A percentile compares a stretch with the other conserved stretches of the same genome.
Evolutionary conservation across 192 early-diverging fungal species (phyloP).

Genomic region (Mortierella antarctica): DNA sequence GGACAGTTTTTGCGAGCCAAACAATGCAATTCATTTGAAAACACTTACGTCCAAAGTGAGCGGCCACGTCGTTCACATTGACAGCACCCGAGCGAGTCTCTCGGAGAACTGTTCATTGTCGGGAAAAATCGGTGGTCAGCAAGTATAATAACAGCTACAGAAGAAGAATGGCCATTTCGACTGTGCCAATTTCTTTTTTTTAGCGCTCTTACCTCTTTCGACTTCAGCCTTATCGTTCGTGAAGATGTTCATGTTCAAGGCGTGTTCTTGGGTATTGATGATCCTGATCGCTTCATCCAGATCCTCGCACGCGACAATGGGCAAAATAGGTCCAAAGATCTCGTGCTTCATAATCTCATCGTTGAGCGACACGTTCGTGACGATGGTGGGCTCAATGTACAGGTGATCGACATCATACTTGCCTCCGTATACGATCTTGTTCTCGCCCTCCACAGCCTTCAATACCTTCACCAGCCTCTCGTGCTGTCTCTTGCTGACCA

Average conservation of each 20-base stretch:
- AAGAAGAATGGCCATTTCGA: not conserved
- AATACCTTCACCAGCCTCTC: constrained; percentile 60
- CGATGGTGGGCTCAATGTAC: constrained; percentile 69
- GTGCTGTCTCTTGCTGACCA: constrained; percentile 63
- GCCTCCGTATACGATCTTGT: constrained; percentile 61
- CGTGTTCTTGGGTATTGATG: constrained; percentile 71
- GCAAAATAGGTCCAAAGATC: constrained; percentile 75
- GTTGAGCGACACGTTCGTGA: constrained; percentile 57
- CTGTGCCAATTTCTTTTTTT: too few relatives aligned
- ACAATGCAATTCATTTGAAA: not conserved
- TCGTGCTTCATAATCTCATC: constrained; percentile 65
- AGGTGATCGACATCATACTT: constrained; percentile 24
- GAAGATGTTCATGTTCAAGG: constrained; percentile 83
- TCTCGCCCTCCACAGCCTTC: constrained; percentile 47
- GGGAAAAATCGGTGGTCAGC: not conserved
- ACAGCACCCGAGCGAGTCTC: constrained; percentile 82
- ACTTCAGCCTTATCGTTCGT: constrained; percentile 55
- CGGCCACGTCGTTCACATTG: constrained; percentile 82
- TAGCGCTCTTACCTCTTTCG: constrained; percentile 56
- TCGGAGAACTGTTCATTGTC: constrained; percentile 57
- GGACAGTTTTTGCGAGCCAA: not conserved
- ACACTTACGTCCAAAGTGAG: constrained; percentile 70
- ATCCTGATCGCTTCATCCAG: constrained; percentile 67
- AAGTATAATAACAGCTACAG: not conserved
- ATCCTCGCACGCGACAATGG: constrained; percentile 67